phyloP scores from a whole-genome alignment of 1,284 basidiomycete genomes.

The Ustilago curta region DNA sequence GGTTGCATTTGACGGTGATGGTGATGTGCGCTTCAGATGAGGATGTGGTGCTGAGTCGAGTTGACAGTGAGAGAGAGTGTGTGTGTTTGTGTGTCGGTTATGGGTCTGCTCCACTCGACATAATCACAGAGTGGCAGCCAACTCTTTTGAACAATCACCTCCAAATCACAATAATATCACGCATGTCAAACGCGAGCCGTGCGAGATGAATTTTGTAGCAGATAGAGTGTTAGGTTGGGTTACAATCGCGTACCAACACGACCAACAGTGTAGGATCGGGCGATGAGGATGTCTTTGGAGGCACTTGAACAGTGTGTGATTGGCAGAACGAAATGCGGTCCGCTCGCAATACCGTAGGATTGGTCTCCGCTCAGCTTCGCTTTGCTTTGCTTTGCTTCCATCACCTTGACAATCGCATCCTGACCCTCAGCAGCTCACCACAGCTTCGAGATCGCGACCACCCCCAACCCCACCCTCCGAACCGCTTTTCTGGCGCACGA shows the following conservation, averaged over 20 bases:
- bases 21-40: background rate
- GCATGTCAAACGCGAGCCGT: conserved; percentile 3
- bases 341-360: conserved; percentile 4
- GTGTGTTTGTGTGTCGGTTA: too few species aligned
- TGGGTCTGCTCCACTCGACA: conserved; percentile 5
- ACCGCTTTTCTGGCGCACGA: background rate
- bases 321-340: background rate
- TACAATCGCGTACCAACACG: conserved; percentile 1
- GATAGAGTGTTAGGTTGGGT: background rate
- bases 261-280: background rate
- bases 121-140: background rate
- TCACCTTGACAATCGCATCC: background rate
- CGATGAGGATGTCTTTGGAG: too few species aligned
- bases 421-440: background rate
- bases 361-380: background rate
- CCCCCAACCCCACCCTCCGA: background rate
- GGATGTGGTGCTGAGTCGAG: background rate
- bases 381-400: background rate
- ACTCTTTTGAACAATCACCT: background rate
- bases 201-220: conserved; percentile 6
- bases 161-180: background rate
- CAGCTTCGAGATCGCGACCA: background rate
- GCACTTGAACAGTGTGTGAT: background rate
- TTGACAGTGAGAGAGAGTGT: background rate
- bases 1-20: background rate